Base-by-base conservation (phyloP, 805 yeast genomes). In the Starmerella ratchasimensis region DNA sequence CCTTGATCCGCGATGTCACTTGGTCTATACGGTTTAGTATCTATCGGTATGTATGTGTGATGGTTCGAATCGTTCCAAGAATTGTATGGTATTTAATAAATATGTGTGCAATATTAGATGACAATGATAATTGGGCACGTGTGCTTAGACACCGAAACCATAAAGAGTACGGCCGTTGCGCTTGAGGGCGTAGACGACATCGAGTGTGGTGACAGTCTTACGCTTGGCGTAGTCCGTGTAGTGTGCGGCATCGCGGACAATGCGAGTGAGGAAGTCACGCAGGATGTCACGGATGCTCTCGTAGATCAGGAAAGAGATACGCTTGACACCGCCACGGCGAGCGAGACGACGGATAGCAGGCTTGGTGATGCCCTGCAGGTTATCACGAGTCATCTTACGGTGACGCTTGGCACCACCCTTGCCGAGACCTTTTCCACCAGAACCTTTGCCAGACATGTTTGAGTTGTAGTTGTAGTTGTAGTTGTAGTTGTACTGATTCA, bases 261-360 rank as follows among this genome's bases (percentile, higher is more conserved):
- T 95, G 61, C 81, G 78, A 69, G 83, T 95, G 63, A 88, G 76
- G 80, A 88, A 88, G 42, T 94, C 72, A 72, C 86, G 86, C 54
- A 88, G 73, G 54, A 90, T 96, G 55, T 80, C 86, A 74, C 98
- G 84, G 61, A 90, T 94, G 72, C 88, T 96, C 71, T 88, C 98
- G 74, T 88, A 88, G 65, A 88, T 88, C 63, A 86, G 72, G 65
- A 94, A 97, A 49, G 97, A 88, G 60, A 88, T 88, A 81, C 98
- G 94, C 80, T 88, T 88, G 63, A 88, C 98, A 86, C 98, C 98
- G 72, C 98, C 98, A 82, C 98, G 84, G 79, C 98, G 88, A 37
- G 98, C 98, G 60, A 88, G 80, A 82, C 98, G 88, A 75, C 98
- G 84, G 63, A 88, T 88, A 62, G 98, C 98, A 63, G 98, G 98